Base-by-base conservation (phyloP, 2,329 filamentous ascomycete genomes). In the Arthroderma sp. region DNA sequence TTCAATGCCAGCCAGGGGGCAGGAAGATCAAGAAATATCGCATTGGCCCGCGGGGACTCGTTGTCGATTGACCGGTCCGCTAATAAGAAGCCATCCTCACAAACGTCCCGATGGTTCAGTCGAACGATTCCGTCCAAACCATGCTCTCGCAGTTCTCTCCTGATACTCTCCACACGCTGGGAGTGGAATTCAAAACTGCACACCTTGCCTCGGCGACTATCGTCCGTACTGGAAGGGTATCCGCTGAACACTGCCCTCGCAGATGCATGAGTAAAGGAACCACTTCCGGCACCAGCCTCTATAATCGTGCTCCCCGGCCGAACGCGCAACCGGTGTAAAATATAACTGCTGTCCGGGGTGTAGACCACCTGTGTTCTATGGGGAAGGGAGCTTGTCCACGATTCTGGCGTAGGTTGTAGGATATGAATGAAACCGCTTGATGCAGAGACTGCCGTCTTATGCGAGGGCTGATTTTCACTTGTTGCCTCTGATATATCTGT, bases 311-410 rank as follows among this genome's bases (percentile, higher is more conserved):
- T 68, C 9, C 76, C 76, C 0, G 76, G 74, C 21, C 74, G 68
- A 25, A 69, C 76, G 55, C 75, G 70, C 55, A 78, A 67, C 33
- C 75, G 68, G 61, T 78, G 75, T 56, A 79, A 67, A 38, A 79
- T 73, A 60, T 77, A 79, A 66, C 76, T 78, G 68, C 78, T 78
- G 62, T 79, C 76, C 2, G 76, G 76, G 21, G 76, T 77, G 61
- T 79, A 79, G 60, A 79, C 76, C 37, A 79, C 76, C 63, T 79
- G 76, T 7, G 76, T 79, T 33, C 76, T 70, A 63, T 79, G 76
- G 2, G 76, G 76, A 39, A 79, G 68, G n/a, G 73, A 75, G 9
- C 71, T 66, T 8, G 76, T 79, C 76, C 76, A 79, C 8, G 71
- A 70, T 60, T 79, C 76, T 8, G 76, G 75, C 0, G 76, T 79